These are phyloP conservation scores for Cymodocea nodosa DNA, from an alignment of 116 monocot species.

Conservation along the genomic window DNA sequence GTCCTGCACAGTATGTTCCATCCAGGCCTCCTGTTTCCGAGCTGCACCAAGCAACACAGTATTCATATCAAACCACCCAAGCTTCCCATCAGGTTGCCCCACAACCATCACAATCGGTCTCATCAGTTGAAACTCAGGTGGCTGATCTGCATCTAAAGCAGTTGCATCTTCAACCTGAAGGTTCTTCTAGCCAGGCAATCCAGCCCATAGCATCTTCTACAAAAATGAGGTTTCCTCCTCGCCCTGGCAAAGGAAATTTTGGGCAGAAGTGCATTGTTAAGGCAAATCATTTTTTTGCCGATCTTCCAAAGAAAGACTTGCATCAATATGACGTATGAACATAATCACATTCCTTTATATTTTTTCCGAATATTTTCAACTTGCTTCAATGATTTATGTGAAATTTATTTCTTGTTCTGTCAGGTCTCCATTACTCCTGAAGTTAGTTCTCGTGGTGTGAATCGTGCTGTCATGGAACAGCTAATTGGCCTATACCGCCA, in stretches of 20 bases:
- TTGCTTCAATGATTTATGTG: not conserved
- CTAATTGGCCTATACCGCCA: conserved; percentile 12
- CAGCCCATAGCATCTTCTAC: conserved; percentile 31
- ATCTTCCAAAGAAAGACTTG: conserved; percentile 24
- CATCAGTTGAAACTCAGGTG: conserved; percentile 1
- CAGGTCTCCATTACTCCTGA: conserved; percentile 29
- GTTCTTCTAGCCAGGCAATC: conserved; percentile 23
- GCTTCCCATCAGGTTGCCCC: conserved; percentile 22
- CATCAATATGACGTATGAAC: conserved; percentile 21
- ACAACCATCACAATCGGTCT: not conserved
- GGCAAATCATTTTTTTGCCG: conserved; percentile 23
- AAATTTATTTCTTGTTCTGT: not conserved
- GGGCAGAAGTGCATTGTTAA: conserved; percentile 25
- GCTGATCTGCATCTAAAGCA: conserved; percentile 26
- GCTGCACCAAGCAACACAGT: conserved; percentile 80
- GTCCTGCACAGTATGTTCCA: conserved; percentile 25
- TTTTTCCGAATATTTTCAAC: not conserved
- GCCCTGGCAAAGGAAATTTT: conserved; percentile 60
- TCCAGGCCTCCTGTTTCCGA: conserved; percentile 56
- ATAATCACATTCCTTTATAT: not conserved
- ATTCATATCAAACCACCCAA: conserved; percentile 5
- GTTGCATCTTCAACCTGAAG: conserved; percentile 25
- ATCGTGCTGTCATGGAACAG: conserved; percentile 24
- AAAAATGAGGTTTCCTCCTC: conserved; percentile 60
- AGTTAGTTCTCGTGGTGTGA: conserved; percentile 23